Percentiles rank a stretch among this genome's conserved stretches.
Evolutionary conservation across 2,329 filamentous ascomycete species (phyloP).

Genomic region (Phaeosphaeria sp.): DNA sequence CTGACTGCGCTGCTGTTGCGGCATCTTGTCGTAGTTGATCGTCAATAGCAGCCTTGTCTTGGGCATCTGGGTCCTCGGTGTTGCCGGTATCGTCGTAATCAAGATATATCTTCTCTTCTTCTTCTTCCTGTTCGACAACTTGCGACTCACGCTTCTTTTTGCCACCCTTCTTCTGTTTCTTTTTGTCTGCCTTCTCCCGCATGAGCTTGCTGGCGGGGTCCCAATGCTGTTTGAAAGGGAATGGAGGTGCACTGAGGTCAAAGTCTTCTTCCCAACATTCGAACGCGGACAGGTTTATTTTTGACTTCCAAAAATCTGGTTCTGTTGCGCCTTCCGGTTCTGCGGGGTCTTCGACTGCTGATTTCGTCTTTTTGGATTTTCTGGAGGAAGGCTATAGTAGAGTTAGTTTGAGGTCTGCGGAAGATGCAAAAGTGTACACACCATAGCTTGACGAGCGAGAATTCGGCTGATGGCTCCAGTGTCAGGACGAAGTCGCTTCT

Average conservation of each 20-base stretch:
- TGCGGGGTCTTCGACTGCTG: slow-evolving; percentile 21
- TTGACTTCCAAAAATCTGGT: slow-evolving; percentile 73
- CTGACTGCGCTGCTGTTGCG: slow-evolving; percentile 55
- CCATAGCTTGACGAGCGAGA: slow-evolving; percentile 35
- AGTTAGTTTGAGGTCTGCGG: background rate
- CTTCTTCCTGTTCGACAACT: slow-evolving; percentile 48
- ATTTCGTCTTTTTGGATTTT: slow-evolving; percentile 23
- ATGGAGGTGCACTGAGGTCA: slow-evolving; percentile 77
- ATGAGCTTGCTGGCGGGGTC: slow-evolving; percentile 72
- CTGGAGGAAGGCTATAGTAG: slow-evolving; percentile 16
- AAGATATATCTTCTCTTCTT: slow-evolving; percentile 33
- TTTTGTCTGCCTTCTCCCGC: slow-evolving; percentile 65
- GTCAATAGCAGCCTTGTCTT: slow-evolving; percentile 30
- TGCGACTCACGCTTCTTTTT: slow-evolving; percentile 36
- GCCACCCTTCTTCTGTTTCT: slow-evolving; percentile 58
- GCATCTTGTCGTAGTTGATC: slow-evolving; percentile 53
- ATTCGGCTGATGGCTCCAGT: slow-evolving; percentile 39
- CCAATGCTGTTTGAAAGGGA: slow-evolving; percentile 90
- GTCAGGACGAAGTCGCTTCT: slow-evolving; percentile 33
- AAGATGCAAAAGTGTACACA: background rate
- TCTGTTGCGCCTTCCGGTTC: slow-evolving; percentile 50
- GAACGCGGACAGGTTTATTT: slow-evolving; percentile 77
- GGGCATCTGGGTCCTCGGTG: slow-evolving; percentile 25
- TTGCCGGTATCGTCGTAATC: slow-evolving; percentile 42
- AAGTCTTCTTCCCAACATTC: slow-evolving; percentile 73